Conservation (phyloP, 805 yeast genomes). For the Schizosaccharomyces cryophilus region DNA sequence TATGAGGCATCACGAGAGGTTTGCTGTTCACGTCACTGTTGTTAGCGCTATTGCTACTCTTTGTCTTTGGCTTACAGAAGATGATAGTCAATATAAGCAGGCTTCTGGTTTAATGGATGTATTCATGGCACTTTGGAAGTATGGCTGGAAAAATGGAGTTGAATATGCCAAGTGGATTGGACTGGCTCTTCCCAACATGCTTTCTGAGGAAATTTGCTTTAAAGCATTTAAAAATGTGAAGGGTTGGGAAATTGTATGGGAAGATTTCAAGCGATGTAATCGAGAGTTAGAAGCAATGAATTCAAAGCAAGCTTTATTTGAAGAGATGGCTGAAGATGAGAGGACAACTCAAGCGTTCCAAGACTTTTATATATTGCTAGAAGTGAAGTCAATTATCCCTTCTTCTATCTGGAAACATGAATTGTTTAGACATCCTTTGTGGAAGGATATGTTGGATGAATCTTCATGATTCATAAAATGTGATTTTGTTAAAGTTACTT, state of each 20-base stretch:
- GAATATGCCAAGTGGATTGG: background rate
- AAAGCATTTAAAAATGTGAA: background rate
- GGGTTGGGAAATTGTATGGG: background rate
- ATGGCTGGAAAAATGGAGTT: background rate
- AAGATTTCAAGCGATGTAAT: background rate
- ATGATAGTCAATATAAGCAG: background rate
- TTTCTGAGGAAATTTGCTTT: background rate
- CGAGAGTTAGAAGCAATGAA: background rate
- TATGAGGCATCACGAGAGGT: background rate
- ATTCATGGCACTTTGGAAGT: background rate
- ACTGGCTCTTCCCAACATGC: background rate
- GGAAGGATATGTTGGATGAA: background rate
- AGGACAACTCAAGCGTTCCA: background rate
- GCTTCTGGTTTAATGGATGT: slow-evolving; percentile 1
- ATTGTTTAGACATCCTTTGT: background rate
- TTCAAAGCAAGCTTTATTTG: background rate
- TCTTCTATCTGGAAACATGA: background rate
- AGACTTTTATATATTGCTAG: background rate
- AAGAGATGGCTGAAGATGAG: background rate
- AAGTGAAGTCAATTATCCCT: background rate
- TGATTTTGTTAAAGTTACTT: background rate
- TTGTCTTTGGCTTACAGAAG: slow-evolving; percentile 1
- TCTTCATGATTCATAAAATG: background rate
- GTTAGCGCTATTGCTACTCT: background rate
- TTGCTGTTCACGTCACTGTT: background rate